A percentile compares a stretch with the other conserved stretches of the same genome.
Conservation (phyloP, 805 yeast species). For the Wickerhamiella sorbophila region DNA sequence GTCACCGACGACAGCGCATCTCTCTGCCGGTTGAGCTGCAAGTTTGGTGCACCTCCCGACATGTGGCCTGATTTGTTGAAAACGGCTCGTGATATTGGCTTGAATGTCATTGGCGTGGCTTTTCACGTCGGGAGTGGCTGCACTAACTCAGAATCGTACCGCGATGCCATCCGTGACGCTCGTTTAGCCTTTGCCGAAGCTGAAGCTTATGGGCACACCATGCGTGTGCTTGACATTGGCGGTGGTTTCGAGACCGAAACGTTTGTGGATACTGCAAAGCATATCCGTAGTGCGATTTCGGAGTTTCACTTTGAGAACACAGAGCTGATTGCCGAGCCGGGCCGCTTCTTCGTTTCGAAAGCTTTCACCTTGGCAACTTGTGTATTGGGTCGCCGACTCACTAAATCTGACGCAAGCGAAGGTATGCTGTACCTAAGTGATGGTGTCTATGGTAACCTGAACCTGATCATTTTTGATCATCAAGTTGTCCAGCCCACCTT, state of each 20-base stretch:
- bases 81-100: conserved; percentile 43
- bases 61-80: conserved; percentile 42
- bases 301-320: conserved; percentile 31
- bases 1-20: conserved; percentile 83
- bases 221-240: conserved; percentile 68
- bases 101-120: conserved; percentile 70
- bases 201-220: conserved; percentile 29
- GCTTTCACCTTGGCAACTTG: conserved; percentile 76
- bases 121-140: conserved; percentile 97
- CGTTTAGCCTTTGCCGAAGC: conserved; percentile 52
- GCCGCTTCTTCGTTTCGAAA: conserved; percentile 72
- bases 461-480: conserved; percentile 87
- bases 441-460: conserved; percentile 91
- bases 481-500: conserved; percentile 63
- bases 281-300: conserved; percentile 42
- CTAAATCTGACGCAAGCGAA: conserved; percentile 26
- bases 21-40: conserved; percentile 71
- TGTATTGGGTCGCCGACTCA: conserved; percentile 67
- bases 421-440: conserved; percentile 76
- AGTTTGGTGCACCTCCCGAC: conserved; percentile 66
- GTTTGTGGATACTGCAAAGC: conserved; percentile 44
- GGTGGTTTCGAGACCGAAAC: conserved; percentile 68
- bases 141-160: conserved; percentile 54
- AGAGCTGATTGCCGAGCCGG: conserved; percentile 78
- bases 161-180: conserved; percentile 35